A percentile compares a stretch with the other conserved stretches of the same genome.
Conservation (phyloP, 2,329 filamentous ascomycete genomes). For the Aspergillus alliaceus region DNA sequence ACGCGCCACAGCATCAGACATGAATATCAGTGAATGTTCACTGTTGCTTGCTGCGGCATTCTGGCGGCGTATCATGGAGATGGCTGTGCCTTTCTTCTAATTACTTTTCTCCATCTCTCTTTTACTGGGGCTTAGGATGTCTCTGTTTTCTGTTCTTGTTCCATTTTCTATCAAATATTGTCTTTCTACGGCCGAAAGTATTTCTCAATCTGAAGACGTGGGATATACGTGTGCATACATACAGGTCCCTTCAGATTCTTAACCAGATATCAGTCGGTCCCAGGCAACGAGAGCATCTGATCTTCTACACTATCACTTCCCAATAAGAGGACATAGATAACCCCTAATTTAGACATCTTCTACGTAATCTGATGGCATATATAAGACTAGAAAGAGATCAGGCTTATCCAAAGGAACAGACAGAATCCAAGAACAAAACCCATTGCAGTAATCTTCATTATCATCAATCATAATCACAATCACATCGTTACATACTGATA, state of each 20-base stretch:
- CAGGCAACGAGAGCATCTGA: neutral
- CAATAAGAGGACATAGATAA: neutral
- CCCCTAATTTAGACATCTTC: neutral
- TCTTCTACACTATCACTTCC: no score
- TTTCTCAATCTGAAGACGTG: neutral
- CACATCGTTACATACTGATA: constrained; percentile 18
- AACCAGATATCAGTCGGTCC: neutral
- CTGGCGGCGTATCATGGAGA: neutral
- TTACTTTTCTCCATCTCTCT: neutral
- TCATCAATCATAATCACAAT: constrained; percentile 21
- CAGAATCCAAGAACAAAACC: neutral
- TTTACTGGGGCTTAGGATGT: neutral
- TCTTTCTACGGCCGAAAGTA: neutral
- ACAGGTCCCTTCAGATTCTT: neutral
- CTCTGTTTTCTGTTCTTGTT: neutral
- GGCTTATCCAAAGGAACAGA: neutral
- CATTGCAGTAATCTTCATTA: constrained; percentile 12
- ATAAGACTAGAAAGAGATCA: neutral
- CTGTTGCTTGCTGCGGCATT: neutral
- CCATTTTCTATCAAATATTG: neutral
- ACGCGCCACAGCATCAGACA: neutral
- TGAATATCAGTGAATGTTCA: neutral
- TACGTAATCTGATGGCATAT: neutral
- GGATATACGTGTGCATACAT: neutral
- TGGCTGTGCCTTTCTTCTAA: neutral